A percentile compares a stretch with the other conserved stretches of the same genome.
These are phyloP conservation scores for Chytriomyces hyalinus DNA, from an alignment of 192 early-diverging fungal genomes.

Conservation along the genomic window DNA sequence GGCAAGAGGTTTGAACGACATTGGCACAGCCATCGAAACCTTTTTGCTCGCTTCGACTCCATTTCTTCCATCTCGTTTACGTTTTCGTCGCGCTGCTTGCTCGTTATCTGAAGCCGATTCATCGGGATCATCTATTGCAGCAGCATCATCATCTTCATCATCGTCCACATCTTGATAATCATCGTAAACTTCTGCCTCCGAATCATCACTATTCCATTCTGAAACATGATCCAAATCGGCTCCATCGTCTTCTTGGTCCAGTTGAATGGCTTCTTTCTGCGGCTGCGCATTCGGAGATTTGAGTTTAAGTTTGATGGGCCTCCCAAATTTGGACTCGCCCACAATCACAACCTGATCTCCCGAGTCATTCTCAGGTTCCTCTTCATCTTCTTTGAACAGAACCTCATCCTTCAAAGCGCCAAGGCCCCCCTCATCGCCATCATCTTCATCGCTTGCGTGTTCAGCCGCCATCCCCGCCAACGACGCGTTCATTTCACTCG, in stretches of 20 bases:
- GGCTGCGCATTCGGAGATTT: not conserved
- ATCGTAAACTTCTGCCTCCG: slow-evolving; percentile 15
- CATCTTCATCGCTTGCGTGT: not conserved
- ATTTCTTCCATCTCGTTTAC: not conserved
- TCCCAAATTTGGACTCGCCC: not conserved
- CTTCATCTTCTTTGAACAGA: not conserved
- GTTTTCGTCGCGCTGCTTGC: not conserved
- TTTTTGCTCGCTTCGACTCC: not conserved
- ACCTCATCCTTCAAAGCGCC: not conserved
- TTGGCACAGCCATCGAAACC: not conserved
- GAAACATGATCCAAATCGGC: slow-evolving; percentile 25
- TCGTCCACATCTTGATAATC: slow-evolving; percentile 8
- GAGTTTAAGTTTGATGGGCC: not conserved
- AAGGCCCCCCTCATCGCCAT: not conserved
- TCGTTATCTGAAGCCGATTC: not conserved
- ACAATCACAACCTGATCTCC: not conserved
- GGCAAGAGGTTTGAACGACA: not conserved
- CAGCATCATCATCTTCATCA: slow-evolving; percentile 27
- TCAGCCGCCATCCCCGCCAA: not conserved
- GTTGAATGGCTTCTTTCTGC: not conserved
- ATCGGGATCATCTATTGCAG: slow-evolving; percentile 11
- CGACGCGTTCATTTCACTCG: not conserved
- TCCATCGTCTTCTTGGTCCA: not conserved
- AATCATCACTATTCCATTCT: slow-evolving; percentile 41
- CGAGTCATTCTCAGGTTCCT: not conserved